Base-by-base conservation (phyloP, 192 early-diverging fungal genomes). In the Entophlyctis luteolus region DNA sequence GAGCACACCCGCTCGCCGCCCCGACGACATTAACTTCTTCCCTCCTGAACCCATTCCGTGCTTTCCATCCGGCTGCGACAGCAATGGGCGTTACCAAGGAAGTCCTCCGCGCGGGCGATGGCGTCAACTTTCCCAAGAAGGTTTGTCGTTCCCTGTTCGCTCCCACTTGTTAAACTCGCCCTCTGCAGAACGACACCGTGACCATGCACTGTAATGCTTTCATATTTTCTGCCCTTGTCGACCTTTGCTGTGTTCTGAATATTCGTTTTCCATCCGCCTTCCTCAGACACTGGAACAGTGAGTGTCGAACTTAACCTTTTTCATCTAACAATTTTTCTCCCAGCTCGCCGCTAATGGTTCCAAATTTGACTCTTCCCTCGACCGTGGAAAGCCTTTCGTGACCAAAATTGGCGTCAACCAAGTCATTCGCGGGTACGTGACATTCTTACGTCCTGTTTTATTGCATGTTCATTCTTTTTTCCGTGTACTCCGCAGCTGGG, bases 361-460 rank as follows among this genome's bases (percentile, higher is more conserved):
- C 22, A 83, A 89, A 75, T 98, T 98, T 63, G 96, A 98, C 75
- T 91, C 90, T 55, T 92, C 91, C 57, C 72, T 78, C 57, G 85
- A 95, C 76, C 93, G 93, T 69, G 79, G 83, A 25, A 58, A 89
- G 68, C 93, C 96, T 39, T 98, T 97, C 67, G 77, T 79, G 27
- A 92, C 88, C 79, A 79, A 76, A 46, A 96, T 98, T 67, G 96
- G 96, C 69, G 89, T 93, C 27, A 92, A 93, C 2, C 92, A 88
- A 71, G 94, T 98, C 65, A 98, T 98, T 76, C 76, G 81, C 56
- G 92, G 89, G 73, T 67, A 48, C 14, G 31, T 4, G 12, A 5
- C 28, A 3, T 37, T 74, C 57, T 79, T 81, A 16, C 85, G 82
- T 82, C 79, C 84, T 62, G 77, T 83, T 70, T 79, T 81, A 77